Evolutionary conservation across 176 grass and related monocot genomes (phyloP), one percentile per base, ranked within the genome.

Genomic region (Avena atlantica): DNA sequence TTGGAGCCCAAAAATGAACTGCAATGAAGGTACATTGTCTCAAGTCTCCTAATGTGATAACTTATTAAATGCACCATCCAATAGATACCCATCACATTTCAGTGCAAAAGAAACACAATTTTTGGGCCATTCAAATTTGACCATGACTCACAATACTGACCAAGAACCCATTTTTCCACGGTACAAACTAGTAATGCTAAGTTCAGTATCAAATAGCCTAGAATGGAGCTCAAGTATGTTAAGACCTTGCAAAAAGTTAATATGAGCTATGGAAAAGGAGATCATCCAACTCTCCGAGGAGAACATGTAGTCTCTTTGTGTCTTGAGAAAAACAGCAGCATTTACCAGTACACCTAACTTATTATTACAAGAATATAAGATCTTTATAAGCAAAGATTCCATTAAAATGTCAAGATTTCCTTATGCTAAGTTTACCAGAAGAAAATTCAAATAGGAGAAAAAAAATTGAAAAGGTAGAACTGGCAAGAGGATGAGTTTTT

Each of bases 1-100:
- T 98, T 12, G 92, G 92, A 16, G 93, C 93, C 96, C 96, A 96
- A 84, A 96, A 94, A 90, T 94, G 94, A 96, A 98, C 92, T 91
- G 80, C 75, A 87, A 81, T 7, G 45, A 85, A 63, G 29, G 44
- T 70, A 42, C 31, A 12, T 68, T 84, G 25, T 79, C 9, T 48
- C 14, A 53, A 53, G 50, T n/a, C 6, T 59, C 23, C 34, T 37
- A 84, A 23, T 21, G 17, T 1, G 3, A 65, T 80, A 45, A 67
- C 47, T 60, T 34, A 37, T 29, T 50, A 59, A 86, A 86, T 88
- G 29, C 9, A 7, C 2, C 11, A 66, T 84, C 14, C 9, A 55
- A 68, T 77, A 71, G 20, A 59, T 55, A 63, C 51, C 29, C 29
- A 85, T 84, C 62, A 73, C 40, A 85, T 44, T 31, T 71, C 58